Conservation (phyloP, 2,329 filamentous ascomycete species). For the Ciborinia camelliae region DNA sequence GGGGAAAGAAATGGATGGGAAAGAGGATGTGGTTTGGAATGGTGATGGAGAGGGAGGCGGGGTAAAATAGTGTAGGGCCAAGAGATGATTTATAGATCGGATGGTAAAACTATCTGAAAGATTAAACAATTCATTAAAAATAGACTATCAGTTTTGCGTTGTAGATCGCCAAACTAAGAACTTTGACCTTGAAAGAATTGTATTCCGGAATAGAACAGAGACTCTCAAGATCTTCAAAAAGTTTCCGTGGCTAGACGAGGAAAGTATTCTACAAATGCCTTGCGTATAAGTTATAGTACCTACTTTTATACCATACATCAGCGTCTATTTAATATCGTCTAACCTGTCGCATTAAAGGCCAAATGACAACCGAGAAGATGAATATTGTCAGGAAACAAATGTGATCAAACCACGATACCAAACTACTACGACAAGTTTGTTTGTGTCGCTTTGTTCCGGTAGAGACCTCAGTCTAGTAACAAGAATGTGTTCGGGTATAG, state of each 20-base stretch:
- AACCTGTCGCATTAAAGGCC: not conserved
- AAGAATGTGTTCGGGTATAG: not conserved
- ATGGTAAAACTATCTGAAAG: not conserved
- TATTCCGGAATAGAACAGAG: no score
- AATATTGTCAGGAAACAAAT: not conserved
- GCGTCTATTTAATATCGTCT: not conserved
- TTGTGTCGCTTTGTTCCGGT: not conserved
- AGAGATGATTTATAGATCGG: not conserved
- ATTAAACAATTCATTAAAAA: not conserved
- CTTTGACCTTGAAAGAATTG: not conserved
- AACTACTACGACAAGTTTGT: not conserved
- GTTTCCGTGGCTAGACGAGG: not conserved
- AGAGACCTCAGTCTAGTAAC: not conserved
- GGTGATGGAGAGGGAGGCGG: slow-evolving; percentile 40
- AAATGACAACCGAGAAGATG: not conserved
- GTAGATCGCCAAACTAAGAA: not conserved
- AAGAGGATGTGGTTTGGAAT: slow-evolving; percentile 53
- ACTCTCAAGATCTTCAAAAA: not conserved
- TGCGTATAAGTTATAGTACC: not conserved
- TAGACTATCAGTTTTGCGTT: not conserved
- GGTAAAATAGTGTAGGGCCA: not conserved
- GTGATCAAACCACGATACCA: not conserved
- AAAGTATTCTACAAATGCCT: not conserved
- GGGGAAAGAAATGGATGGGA: slow-evolving; percentile 62
- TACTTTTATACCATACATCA: not conserved